Percentiles rank a stretch among this genome's conserved stretches.
Evolutionary conservation across 768 basidiomycete species (phyloP).

Genomic region (Daedalea quercina): DNA sequence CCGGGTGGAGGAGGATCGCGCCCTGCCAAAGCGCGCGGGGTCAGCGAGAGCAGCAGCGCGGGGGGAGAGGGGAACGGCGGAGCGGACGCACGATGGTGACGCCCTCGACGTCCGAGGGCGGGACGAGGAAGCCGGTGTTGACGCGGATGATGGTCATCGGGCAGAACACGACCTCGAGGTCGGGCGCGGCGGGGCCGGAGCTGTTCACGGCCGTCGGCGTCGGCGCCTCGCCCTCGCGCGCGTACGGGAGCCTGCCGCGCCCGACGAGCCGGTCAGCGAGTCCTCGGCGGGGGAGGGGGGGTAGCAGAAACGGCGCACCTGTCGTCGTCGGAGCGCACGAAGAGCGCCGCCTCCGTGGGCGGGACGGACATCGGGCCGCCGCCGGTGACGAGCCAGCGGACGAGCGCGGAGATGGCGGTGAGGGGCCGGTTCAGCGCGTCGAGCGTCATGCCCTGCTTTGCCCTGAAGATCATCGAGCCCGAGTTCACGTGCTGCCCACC

Average conservation of each 20-base stretch:
- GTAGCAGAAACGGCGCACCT: no score
- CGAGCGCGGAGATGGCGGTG: background rate
- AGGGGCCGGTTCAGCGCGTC: conserved; percentile 8
- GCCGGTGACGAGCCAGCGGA: conserved; percentile 5
- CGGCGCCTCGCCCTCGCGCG: background rate
- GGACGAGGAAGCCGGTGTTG: conserved; percentile 1
- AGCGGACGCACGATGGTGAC: conserved; percentile 1
- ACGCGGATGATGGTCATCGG: conserved; percentile 5
- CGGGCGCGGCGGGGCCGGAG: conserved; percentile 10
- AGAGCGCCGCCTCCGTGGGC: conserved; percentile 4
- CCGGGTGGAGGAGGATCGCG: conserved; percentile 5
- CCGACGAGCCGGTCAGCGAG: background rate
- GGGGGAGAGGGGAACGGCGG: no score
- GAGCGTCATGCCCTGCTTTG: conserved; percentile 7
- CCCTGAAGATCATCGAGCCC: conserved; percentile 8
- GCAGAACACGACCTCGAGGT: conserved; percentile 8
- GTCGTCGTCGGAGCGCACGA: conserved; percentile 9
- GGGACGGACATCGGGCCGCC: conserved; percentile 7
- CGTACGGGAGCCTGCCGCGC: conserved; percentile 1
- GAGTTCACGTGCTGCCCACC: conserved; percentile 7
- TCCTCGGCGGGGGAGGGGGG: no score
- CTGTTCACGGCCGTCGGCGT: background rate
- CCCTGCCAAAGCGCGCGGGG: background rate
- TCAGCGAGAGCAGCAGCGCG: background rate
- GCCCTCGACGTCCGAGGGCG: conserved; percentile 5